phyloP scores from a whole-genome alignment of 2,329 filamentous ascomycete genomes.

The Lachnellula suecica region DNA sequence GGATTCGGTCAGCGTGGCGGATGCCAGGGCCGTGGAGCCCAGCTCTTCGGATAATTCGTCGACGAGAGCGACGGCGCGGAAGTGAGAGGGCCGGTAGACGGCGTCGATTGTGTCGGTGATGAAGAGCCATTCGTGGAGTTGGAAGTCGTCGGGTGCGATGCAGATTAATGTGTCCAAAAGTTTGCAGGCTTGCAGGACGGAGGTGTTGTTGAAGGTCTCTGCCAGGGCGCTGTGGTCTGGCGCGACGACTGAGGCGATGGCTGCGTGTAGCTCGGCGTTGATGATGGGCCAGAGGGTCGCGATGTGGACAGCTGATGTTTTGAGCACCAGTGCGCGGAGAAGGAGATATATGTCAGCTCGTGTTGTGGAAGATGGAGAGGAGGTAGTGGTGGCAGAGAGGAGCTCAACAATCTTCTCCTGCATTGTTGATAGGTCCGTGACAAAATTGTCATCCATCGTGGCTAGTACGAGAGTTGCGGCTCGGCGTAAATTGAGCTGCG shows the following conservation, averaged over 20 bases:
- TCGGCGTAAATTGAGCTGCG: conserved; percentile 84
- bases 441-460: conserved; percentile 74
- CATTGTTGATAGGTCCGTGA: conserved; percentile 70
- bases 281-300: conserved; percentile 87
- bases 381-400: conserved; percentile 77
- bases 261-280: conserved; percentile 80
- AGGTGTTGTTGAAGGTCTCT: conserved; percentile 74
- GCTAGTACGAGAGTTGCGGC: conserved; percentile 79
- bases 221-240: conserved; percentile 60
- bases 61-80: conserved; percentile 72
- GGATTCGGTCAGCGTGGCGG: conserved; percentile 22
- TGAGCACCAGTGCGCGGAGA: conserved; percentile 76
- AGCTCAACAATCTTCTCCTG: conserved; percentile 86
- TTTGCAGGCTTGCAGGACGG: conserved; percentile 89
- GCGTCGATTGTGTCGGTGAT: conserved; percentile 96
- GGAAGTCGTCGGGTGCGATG: conserved; percentile 90
- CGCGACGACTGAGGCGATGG: conserved; percentile 72
- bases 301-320: conserved; percentile 75
- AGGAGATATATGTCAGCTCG: conserved; percentile 89
- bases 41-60: conserved; percentile 83
- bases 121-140: conserved; percentile 97
- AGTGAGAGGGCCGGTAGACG: conserved; percentile 74
- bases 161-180: conserved; percentile 86
- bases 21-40: conserved; percentile 25
- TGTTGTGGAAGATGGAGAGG: conserved; percentile 87